A percentile compares a stretch with the other conserved stretches of the same genome.
Evolutionary conservation across 129 eudicot species (phyloP).

Genomic region (Pseudognaphalium luteoalbum): DNA sequence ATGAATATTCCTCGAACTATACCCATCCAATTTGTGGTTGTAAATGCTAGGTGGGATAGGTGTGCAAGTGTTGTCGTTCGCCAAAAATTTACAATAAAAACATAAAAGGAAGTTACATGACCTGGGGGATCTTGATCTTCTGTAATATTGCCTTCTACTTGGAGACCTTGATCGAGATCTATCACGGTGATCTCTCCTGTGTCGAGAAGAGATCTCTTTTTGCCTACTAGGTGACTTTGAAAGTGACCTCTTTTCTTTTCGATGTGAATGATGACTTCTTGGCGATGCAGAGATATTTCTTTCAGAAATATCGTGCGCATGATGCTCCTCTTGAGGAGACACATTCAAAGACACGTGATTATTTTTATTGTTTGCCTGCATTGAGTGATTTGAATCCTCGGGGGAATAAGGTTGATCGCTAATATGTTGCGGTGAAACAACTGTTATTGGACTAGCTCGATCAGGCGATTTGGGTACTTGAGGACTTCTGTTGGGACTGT

Average conservation of each 20-base stretch:
- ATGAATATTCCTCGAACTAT: no score
- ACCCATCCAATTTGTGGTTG: no score
- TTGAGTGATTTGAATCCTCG: not conserved
- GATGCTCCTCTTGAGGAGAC: not conserved
- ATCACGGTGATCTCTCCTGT: slow-evolving; percentile 15
- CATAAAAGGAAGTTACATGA: slow-evolving; percentile 1
- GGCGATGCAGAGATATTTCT: not conserved
- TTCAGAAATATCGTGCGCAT: not conserved
- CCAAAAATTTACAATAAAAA: no score
- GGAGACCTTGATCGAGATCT: slow-evolving; percentile 16
- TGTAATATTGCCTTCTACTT: not conserved
- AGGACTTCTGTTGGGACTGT: slow-evolving; percentile 1
- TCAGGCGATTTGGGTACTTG: not conserved
- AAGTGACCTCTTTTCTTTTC: not conserved
- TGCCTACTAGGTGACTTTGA: slow-evolving; percentile 9
- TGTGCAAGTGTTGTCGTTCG: not conserved
- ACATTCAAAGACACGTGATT: not conserved
- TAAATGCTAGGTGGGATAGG: not conserved
- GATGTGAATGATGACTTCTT: not conserved
- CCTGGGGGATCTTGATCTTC: slow-evolving; percentile 21
- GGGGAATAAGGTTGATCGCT: not conserved
- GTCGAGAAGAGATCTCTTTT: slow-evolving; percentile 4
- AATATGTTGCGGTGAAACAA: not conserved
- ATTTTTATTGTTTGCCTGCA: not conserved
- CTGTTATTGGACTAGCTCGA: not conserved